These are phyloP conservation scores for Podaxis carcinomalis DNA, from an alignment of 768 basidiomycete genomes.

Conservation along the genomic window DNA sequence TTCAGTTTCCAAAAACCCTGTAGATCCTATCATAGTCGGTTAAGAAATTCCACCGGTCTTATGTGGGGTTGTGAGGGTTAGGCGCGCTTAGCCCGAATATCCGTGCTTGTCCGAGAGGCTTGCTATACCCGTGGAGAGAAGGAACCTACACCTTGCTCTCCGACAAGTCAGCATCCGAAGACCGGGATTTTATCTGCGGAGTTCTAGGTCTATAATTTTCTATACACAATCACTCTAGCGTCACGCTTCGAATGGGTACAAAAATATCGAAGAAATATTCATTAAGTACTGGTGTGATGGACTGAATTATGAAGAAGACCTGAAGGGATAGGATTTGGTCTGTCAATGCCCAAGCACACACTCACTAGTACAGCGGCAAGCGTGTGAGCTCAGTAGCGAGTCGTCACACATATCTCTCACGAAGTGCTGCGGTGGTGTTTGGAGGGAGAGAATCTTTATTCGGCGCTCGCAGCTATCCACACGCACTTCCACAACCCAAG, in stretches of 20 bases:
- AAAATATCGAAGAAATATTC: background rate
- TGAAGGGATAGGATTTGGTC: background rate
- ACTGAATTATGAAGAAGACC: background rate
- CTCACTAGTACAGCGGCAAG: background rate
- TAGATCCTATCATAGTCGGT: background rate
- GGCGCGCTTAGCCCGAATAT: background rate
- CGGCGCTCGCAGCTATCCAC: background rate
- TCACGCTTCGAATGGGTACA: background rate
- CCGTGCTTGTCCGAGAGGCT: no score
- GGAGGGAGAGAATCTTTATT: background rate
- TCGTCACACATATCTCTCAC: background rate
- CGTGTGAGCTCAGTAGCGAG: background rate
- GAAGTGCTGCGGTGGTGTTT: background rate
- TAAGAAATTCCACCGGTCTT: background rate
- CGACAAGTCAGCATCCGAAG: background rate
- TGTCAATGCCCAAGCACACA: background rate
- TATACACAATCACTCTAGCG: background rate
- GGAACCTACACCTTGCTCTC: background rate
- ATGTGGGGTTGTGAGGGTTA: background rate
- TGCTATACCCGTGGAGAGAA: background rate
- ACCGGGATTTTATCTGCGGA: background rate
- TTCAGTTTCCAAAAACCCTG: background rate
- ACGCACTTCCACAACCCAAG: background rate
- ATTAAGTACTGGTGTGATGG: background rate
- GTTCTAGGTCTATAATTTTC: background rate